These are phyloP conservation scores for Suillus lakei DNA, from an alignment of 768 basidiomycete species.

Conservation along the genomic window DNA sequence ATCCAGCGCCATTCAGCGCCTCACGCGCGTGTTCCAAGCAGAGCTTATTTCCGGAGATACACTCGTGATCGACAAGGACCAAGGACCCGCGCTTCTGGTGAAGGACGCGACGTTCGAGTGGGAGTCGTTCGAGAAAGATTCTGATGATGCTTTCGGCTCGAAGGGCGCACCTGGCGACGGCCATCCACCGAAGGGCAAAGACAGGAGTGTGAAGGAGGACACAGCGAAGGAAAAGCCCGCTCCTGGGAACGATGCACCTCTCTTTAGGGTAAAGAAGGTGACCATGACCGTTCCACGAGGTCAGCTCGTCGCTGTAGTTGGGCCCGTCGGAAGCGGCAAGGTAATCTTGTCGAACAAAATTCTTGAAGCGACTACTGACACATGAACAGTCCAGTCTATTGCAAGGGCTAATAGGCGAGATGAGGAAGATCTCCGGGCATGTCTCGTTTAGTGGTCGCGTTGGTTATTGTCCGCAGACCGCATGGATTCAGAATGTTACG, in stretches of 20 bases:
- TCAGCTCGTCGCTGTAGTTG: conserved; percentile 63
- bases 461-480: conserved; percentile 73
- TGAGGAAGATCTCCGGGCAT: conserved; percentile 57
- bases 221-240: conserved; percentile 20
- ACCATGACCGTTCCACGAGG: conserved; percentile 61
- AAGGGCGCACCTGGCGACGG: neutral
- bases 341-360: conserved; percentile 24
- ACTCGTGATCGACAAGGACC: conserved; percentile 47
- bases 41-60: conserved; percentile 51
- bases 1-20: conserved; percentile 59
- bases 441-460: conserved; percentile 68
- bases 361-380: neutral
- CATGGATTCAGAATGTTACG: conserved; percentile 78
- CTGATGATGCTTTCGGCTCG: neutral
- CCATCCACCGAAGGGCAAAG: neutral
- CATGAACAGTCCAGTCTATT: conserved; percentile 52
- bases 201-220: conserved; percentile 10
- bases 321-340: conserved; percentile 75
- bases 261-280: conserved; percentile 56
- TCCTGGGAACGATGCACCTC: conserved; percentile 4
- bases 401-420: conserved; percentile 72
- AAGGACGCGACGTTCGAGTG: conserved; percentile 68
- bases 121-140: conserved; percentile 44
- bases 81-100: conserved; percentile 54
- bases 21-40: conserved; percentile 51